Evolutionary conservation across 306 rosid genomes (phyloP).

Genomic region (Parietaria judaica): DNA sequence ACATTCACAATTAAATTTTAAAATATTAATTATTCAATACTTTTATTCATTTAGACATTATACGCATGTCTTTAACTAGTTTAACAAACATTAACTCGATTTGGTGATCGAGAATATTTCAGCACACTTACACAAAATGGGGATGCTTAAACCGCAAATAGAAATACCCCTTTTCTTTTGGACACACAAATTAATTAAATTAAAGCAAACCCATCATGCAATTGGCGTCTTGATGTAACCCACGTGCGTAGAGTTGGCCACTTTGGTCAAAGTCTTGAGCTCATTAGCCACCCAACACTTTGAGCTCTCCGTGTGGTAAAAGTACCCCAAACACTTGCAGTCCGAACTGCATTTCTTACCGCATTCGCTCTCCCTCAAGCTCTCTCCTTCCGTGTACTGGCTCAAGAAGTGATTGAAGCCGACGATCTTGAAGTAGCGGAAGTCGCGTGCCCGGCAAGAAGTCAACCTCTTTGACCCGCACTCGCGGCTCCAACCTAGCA

Average conservation of each 20-base stretch:
- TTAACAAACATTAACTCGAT: no score
- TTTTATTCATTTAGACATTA: no score
- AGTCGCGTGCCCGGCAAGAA: conserved; percentile 31
- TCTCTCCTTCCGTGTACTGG: conserved; percentile 36
- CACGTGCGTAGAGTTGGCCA: conserved; percentile 37
- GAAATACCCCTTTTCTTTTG: no score
- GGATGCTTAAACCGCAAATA: no score
- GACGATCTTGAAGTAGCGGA: conserved; percentile 44
- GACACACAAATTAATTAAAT: no score
- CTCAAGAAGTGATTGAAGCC: conserved; percentile 63
- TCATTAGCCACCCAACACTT: conserved; percentile 60
- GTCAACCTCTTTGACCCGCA: conserved; percentile 33
- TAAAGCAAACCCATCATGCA: not conserved
- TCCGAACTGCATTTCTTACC: conserved; percentile 40
- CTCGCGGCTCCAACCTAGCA: conserved; percentile 49
- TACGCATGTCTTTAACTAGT: no score
- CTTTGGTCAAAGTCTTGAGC: conserved; percentile 45
- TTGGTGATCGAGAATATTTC: no score
- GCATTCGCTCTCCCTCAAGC: conserved; percentile 30
- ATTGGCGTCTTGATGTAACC: conserved; percentile 50
- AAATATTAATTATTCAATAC: no score
- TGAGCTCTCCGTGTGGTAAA: conserved; percentile 38
- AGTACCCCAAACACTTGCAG: conserved; percentile 53
- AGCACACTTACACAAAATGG: no score
- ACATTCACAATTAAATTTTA: no score